These are phyloP conservation scores for Ramichloridium luteum DNA, from an alignment of 2,329 filamentous ascomycete genomes.

Conservation along the genomic window DNA sequence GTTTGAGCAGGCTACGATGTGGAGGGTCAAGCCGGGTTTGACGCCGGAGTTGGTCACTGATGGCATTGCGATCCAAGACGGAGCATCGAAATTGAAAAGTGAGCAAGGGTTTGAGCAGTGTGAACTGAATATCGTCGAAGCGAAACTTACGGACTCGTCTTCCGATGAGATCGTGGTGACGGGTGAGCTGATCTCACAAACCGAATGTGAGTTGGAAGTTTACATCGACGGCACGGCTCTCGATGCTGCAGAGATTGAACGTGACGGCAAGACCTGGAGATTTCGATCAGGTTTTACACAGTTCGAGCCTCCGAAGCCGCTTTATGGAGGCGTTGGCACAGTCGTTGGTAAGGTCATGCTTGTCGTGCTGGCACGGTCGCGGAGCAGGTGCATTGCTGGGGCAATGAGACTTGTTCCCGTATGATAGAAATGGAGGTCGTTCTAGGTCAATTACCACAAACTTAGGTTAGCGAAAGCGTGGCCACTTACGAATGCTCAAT, in stretches of 20 bases:
- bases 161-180: too few species aligned
- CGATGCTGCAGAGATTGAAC: slow-evolving; percentile 1
- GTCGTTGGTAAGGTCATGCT: slow-evolving; percentile 17
- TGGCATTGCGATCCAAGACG: slow-evolving; percentile 7
- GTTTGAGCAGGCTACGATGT: slow-evolving; percentile 17
- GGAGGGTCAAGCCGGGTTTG: slow-evolving; percentile 15
- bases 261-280: neutral
- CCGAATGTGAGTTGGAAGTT: slow-evolving; percentile 4
- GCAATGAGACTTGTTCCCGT: too few species aligned
- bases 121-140: too few species aligned
- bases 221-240: slow-evolving; percentile 6
- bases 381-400: too few species aligned
- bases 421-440: too few species aligned
- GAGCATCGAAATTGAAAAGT: too few species aligned
- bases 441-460: too few species aligned
- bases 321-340: slow-evolving; percentile 19
- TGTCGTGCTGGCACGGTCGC: slow-evolving; percentile 9
- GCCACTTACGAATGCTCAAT: too few species aligned
- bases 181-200: too few species aligned
- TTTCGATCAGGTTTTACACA: slow-evolving; percentile 6
- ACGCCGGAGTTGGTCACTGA: slow-evolving; percentile 17
- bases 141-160: too few species aligned
- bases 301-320: slow-evolving; percentile 13
- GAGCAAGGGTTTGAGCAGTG: too few species aligned
- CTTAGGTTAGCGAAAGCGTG: too few species aligned